These are phyloP conservation scores for Saturnispora zaruensis DNA, from an alignment of 805 yeast species.

Conservation along the genomic window DNA sequence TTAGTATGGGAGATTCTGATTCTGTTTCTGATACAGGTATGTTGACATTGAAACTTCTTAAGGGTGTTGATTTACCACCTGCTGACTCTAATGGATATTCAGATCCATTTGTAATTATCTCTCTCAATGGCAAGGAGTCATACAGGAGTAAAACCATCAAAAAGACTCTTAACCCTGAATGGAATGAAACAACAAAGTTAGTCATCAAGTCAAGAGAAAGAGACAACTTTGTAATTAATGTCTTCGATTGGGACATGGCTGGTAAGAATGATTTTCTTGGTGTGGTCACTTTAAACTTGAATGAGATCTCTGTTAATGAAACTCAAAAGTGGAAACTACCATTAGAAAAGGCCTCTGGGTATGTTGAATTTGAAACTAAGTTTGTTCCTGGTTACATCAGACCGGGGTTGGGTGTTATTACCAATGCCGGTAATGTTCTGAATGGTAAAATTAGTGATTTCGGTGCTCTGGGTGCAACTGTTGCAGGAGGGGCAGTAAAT, in stretches of 20 bases:
- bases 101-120: conserved; percentile 57
- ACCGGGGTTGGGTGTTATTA: conserved; percentile 46
- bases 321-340: conserved; percentile 36
- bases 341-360: conserved; percentile 54
- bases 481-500: conserved; percentile 25
- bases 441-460: conserved; percentile 32
- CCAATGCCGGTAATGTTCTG: conserved; percentile 34
- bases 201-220: conserved; percentile 59
- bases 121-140: conserved; percentile 44
- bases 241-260: conserved; percentile 73
- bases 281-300: conserved; percentile 39
- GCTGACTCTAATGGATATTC: conserved; percentile 71
- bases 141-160: conserved; percentile 54
- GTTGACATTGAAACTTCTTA: conserved; percentile 45
- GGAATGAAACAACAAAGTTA: conserved; percentile 60
- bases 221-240: conserved; percentile 38
- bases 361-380: conserved; percentile 41
- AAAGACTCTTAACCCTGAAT: conserved; percentile 62
- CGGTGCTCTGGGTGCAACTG: conserved; percentile 28
- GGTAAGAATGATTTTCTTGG: conserved; percentile 62
- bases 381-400: conserved; percentile 61
- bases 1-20: conserved; percentile 34
- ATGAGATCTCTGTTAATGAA: conserved; percentile 38
- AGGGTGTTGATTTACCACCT: conserved; percentile 45
- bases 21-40: conserved; percentile 62